phyloP scores from a whole-genome alignment of 2,329 filamentous ascomycete species.

The Alternaria brassicicola region DNA sequence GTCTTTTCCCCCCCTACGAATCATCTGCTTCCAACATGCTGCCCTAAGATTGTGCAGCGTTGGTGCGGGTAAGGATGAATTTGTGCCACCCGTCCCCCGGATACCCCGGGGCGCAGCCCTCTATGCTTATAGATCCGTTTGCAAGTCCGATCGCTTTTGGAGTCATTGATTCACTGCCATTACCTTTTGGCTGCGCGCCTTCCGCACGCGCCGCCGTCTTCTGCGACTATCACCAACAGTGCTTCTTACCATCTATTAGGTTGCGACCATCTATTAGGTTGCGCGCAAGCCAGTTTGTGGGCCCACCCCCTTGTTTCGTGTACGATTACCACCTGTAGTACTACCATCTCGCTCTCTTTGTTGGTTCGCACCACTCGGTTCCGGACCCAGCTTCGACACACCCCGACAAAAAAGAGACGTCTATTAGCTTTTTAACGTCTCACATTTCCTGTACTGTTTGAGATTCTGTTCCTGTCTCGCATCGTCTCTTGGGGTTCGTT shows the following conservation, averaged over 20 bases:
- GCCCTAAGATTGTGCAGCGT: conserved; percentile 16
- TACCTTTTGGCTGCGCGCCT: conserved; percentile 21
- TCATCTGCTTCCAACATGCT: conserved; percentile 14
- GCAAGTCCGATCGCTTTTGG: conserved; percentile 22
- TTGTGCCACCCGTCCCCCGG: conserved; percentile 25
- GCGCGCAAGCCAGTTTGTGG: conserved; percentile 12
- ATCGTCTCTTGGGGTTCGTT: background rate
- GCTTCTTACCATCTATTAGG: conserved; percentile 15
- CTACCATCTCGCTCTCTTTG: conserved; percentile 14
- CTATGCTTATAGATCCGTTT: conserved; percentile 23
- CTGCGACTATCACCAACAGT: conserved; percentile 15
- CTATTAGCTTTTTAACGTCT: background rate
- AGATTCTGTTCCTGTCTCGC: conserved; percentile 17
- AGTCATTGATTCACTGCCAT: conserved; percentile 10
- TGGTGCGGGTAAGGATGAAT: conserved; percentile 1
- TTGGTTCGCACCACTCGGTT: conserved; percentile 10
- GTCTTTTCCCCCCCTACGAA: conserved; percentile 21
- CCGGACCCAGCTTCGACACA: conserved; percentile 6
- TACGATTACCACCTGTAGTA: conserved; percentile 23
- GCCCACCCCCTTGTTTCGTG: conserved; percentile 18
- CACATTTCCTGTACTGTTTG: background rate
- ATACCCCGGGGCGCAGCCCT: conserved; percentile 13
- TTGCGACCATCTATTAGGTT: conserved; percentile 16
- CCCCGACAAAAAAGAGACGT: background rate
- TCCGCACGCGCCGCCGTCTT: conserved; percentile 19